Evolutionary conservation across 257 asterid species (phyloP).

Genomic region (Vinca minor): DNA sequence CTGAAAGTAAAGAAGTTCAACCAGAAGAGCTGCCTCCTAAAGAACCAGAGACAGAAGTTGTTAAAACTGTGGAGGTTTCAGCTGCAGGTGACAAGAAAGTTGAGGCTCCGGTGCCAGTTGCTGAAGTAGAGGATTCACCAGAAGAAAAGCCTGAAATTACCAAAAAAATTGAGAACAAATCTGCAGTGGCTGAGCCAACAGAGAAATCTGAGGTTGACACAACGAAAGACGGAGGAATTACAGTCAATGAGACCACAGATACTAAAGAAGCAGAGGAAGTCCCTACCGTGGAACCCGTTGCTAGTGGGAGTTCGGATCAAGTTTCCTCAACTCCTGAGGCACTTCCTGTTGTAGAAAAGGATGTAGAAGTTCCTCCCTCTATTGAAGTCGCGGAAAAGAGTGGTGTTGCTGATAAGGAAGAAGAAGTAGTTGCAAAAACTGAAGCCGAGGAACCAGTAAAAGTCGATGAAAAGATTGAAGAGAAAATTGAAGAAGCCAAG

Average conservation of each 20-base stretch:
- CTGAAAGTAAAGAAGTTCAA: slow-evolving; percentile 21
- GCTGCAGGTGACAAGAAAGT: slow-evolving; percentile 18
- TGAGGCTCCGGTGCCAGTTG: slow-evolving; percentile 20
- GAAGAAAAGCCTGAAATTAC: slow-evolving; percentile 14
- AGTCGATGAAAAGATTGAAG: slow-evolving; percentile 21
- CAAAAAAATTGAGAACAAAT: slow-evolving; percentile 24
- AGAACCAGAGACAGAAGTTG: slow-evolving; percentile 20
- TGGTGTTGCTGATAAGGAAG: slow-evolving; percentile 14
- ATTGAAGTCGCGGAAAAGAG: slow-evolving; percentile 15
- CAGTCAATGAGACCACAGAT: slow-evolving; percentile 21
- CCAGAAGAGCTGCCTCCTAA: slow-evolving; percentile 20
- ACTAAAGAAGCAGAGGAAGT: slow-evolving; percentile 4
- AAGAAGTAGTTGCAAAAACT: slow-evolving; percentile 20
- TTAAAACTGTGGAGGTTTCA: slow-evolving; percentile 21
- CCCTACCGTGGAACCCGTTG: slow-evolving; percentile 18
- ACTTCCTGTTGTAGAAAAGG: slow-evolving; percentile 19
- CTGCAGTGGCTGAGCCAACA: slow-evolving; percentile 20
- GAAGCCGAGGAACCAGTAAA: slow-evolving; percentile 14
- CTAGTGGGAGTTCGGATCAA: slow-evolving; percentile 18
- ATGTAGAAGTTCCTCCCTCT: slow-evolving; percentile 16
- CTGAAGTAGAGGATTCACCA: slow-evolving; percentile 27
- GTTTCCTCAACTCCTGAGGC: slow-evolving; percentile 15
- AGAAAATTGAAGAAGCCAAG: slow-evolving; percentile 12
- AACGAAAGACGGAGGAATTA: slow-evolving; percentile 8
- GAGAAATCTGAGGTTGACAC: slow-evolving; percentile 22